Conservation (phyloP, 2,329 filamentous ascomycete genomes). For the Apiospora phragmitis region DNA sequence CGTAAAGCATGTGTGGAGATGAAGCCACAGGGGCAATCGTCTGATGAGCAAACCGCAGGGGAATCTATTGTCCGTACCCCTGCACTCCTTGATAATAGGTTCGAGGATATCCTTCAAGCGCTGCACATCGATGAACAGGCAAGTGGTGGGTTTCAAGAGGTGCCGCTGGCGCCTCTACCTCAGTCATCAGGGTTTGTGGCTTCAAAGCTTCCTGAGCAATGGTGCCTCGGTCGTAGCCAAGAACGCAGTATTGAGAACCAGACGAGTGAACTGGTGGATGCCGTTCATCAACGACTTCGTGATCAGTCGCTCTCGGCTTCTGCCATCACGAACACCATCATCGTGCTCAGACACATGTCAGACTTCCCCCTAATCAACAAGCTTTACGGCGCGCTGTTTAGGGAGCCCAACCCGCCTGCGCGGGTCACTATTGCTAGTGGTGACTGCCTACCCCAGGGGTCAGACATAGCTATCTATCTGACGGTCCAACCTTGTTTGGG, state of each 20-base stretch:
- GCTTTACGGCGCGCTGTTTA: constrained; percentile 75
- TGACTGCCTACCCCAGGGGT: constrained; percentile 57
- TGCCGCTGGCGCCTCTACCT: constrained; percentile 12
- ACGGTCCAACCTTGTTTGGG: constrained; percentile 36
- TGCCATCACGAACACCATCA: constrained; percentile 55
- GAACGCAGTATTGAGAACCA: constrained; percentile 43
- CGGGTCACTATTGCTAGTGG: constrained; percentile 83
- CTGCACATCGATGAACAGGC: constrained; percentile 21
- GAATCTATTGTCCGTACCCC: constrained; percentile 53
- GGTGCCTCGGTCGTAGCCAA: constrained; percentile 36
- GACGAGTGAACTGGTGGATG: constrained; percentile 46
- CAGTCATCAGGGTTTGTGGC: constrained; percentile 8
- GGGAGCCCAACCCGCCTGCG: constrained; percentile 77
- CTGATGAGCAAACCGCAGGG: constrained; percentile 15
- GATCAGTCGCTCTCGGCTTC: constrained; percentile 35
- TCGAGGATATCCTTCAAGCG: constrained; percentile 40
- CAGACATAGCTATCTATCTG: constrained; percentile 62
- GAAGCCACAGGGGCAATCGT: constrained; percentile 30
- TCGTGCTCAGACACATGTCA: constrained; percentile 77
- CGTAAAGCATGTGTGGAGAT: constrained; percentile 53
- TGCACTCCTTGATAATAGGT: constrained; percentile 65
- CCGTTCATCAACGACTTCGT: constrained; percentile 43
- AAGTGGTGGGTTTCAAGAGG: neutral
- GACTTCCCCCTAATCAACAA: constrained; percentile 76
- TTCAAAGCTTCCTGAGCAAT: constrained; percentile 30